Evolutionary conservation across 108 stramenopile genomes (phyloP).

Genomic region (Fistulifera solaris): DNA sequence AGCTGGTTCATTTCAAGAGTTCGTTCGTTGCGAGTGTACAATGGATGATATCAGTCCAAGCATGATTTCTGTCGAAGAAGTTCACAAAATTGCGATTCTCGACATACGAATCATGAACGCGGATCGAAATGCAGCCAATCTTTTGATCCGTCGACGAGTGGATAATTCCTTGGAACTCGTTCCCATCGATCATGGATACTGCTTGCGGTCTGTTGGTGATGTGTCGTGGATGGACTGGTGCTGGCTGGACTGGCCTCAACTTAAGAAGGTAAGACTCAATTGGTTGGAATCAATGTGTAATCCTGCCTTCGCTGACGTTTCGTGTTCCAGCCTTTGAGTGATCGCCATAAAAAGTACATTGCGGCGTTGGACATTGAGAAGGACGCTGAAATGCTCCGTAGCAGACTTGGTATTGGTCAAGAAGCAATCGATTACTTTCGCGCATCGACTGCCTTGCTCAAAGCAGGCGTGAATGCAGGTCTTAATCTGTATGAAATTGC

Average conservation of each 20-base stretch:
- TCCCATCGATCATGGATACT: slow-evolving; percentile 98
- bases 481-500: slow-evolving; percentile 79
- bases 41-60: slow-evolving; percentile 90
- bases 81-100: slow-evolving; percentile 93
- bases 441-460: slow-evolving; percentile 56
- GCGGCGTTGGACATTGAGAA: slow-evolving; percentile 62
- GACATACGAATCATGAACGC: slow-evolving; percentile 97
- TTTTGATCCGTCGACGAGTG: slow-evolving; percentile 69
- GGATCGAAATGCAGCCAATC: slow-evolving; percentile 93
- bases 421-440: slow-evolving; percentile 73
- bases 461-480: slow-evolving; percentile 62
- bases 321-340: slow-evolving; percentile 41
- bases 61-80: slow-evolving; percentile 75
- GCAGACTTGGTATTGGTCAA: slow-evolving; percentile 48
- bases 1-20: slow-evolving; percentile 93
- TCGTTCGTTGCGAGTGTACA: slow-evolving; percentile 74
- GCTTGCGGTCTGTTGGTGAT: slow-evolving; percentile 82
- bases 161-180: slow-evolving; percentile 74
- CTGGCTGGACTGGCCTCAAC: slow-evolving; percentile 96
- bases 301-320: background rate
- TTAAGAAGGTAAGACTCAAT: slow-evolving; percentile 51
- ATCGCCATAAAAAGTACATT: slow-evolving; percentile 53
- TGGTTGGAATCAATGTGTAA: background rate
- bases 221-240: slow-evolving; percentile 99
- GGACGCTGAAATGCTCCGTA: slow-evolving; percentile 54